These are phyloP conservation scores for Marasmius sp. DNA, from an alignment of 1,284 basidiomycete species.

Conservation along the genomic window DNA sequence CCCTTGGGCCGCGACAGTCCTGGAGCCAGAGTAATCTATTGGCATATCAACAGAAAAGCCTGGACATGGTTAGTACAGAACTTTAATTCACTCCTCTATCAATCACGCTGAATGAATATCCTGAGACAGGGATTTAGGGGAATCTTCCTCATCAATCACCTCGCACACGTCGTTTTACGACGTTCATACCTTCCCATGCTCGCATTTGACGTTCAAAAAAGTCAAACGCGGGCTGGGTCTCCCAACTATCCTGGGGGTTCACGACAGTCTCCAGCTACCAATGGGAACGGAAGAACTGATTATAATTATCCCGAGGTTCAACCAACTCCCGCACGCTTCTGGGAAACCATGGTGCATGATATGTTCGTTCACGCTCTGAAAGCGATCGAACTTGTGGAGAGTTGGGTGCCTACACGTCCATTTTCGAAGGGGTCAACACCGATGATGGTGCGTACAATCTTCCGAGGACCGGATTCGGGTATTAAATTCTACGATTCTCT, in stretches of 20 bases:
- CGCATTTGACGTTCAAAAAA: conserved; percentile 14
- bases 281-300: not conserved
- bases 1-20: conserved; percentile 12
- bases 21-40: conserved; percentile 15
- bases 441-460: conserved; percentile 12
- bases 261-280: not conserved
- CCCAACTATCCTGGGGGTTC: not conserved
- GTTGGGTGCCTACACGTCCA: conserved; percentile 16
- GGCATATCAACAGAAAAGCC: conserved; percentile 11
- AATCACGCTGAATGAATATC: not conserved
- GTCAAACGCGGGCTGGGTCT: conserved; percentile 3
- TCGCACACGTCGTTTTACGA: conserved; percentile 16
- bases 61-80: conserved; percentile 10
- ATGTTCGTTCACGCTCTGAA: conserved; percentile 17
- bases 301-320: conserved; percentile 1
- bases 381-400: conserved; percentile 15
- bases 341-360: conserved; percentile 18
- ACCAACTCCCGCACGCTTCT: conserved; percentile 10
- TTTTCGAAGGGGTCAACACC: conserved; percentile 16
- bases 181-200: conserved; percentile 17
- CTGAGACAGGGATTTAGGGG: conserved; percentile 11
- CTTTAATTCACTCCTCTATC: not conserved
- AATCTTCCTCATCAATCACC: conserved; percentile 15
- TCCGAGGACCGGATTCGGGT: not conserved
- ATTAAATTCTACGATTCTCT: not conserved